Conservation (phyloP, 2,329 filamentous ascomycete genomes). For the Penicillium brevicompactum region DNA sequence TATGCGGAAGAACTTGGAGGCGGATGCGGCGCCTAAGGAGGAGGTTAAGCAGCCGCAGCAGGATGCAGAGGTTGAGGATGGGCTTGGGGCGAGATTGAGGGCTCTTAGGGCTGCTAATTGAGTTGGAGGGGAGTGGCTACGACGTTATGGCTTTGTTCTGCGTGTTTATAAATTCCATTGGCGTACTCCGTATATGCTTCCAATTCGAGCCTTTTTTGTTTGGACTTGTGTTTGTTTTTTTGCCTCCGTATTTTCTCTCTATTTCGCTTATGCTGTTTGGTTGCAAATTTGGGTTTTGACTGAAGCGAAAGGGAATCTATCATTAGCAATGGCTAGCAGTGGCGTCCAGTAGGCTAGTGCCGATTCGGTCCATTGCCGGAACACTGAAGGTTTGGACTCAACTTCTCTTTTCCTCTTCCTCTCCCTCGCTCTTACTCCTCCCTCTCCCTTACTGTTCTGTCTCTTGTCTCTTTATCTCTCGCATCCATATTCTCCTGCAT, state of each 20-base stretch:
- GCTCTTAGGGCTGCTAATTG: conserved; percentile 42
- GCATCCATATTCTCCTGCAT: background rate
- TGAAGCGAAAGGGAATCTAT: background rate
- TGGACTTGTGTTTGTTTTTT: background rate
- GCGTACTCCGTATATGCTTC: background rate
- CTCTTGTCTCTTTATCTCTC: background rate
- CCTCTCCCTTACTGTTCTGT: background rate
- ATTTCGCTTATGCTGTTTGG: background rate
- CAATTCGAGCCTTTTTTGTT: background rate
- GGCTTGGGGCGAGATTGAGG: conserved; percentile 42
- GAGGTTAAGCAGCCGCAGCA: conserved; percentile 43
- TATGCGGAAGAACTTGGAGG: conserved; percentile 43
- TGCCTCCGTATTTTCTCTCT: background rate
- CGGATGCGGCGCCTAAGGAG: conserved; percentile 41
- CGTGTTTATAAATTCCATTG: background rate
- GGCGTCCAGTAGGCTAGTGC: background rate
- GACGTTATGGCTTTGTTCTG: conserved; percentile 6
- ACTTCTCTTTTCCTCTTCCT: background rate
- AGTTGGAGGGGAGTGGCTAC: conserved; percentile 5
- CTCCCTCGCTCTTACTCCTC: background rate
- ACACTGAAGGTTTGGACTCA: background rate
- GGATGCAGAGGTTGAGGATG: conserved; percentile 44
- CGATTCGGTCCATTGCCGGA: background rate
- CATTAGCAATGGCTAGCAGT: background rate
- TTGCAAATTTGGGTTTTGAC: background rate